Evolutionary conservation across 345 rosid genomes (phyloP).

Genomic region (Brassica nigra): DNA sequence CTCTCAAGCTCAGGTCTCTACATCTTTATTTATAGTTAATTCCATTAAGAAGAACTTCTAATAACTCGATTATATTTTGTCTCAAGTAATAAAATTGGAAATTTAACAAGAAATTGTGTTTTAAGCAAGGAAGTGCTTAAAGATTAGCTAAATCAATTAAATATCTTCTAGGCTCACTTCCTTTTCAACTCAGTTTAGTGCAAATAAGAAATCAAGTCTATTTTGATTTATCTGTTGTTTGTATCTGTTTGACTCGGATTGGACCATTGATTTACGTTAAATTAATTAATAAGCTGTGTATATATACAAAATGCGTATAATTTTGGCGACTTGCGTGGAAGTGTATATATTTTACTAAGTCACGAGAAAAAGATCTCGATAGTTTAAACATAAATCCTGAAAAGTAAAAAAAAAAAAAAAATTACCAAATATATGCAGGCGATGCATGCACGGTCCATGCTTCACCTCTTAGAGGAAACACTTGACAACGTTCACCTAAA

Average conservation of each 20-base stretch:
- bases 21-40: background rate
- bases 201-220: background rate
- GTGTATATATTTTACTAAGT: slow-evolving; percentile 17
- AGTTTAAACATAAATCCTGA: background rate
- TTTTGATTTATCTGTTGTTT: background rate
- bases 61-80: background rate
- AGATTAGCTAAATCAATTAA: background rate
- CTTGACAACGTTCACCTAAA: slow-evolving; percentile 66
- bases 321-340: slow-evolving; percentile 28
- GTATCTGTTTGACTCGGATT: background rate
- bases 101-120: background rate
- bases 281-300: background rate
- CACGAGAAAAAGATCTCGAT: background rate
- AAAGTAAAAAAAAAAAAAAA: background rate
- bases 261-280: background rate
- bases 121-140: slow-evolving; percentile 3
- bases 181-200: background rate
- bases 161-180: background rate
- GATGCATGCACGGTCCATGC: slow-evolving; percentile 83
- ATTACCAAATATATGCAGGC: slow-evolving; percentile 53
- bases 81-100: background rate
- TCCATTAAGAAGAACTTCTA: background rate
- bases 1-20: slow-evolving; percentile 90
- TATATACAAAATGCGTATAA: background rate
- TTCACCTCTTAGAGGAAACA: slow-evolving; percentile 81